Conservation (phyloP, 371 early-diverging fungal species). For the Phascolomyces articulosus region DNA sequence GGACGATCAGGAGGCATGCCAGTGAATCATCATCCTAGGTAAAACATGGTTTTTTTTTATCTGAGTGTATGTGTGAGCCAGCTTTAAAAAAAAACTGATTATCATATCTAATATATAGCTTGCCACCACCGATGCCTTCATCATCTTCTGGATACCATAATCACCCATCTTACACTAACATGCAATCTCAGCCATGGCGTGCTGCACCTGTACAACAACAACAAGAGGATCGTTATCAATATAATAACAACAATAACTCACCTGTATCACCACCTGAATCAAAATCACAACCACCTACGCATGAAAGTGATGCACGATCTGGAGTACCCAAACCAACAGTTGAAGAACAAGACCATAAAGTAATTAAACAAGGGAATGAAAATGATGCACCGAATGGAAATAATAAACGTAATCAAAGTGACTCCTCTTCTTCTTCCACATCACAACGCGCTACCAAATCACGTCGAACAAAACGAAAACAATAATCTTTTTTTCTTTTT, state of each 20-base stretch:
- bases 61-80: too few relatives aligned
- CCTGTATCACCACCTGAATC: not conserved
- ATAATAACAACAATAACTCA: not conserved
- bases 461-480: not conserved
- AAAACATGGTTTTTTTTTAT: not conserved
- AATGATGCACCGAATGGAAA: not conserved
- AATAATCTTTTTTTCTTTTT: not conserved
- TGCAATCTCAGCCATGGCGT: not conserved
- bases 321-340: not conserved
- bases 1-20: not conserved
- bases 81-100: too few relatives aligned
- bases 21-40: not conserved
- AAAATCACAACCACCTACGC: not conserved
- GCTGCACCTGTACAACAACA: not conserved
- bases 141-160: slow-evolving; percentile 1
- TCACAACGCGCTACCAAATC: not conserved
- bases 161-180: not conserved
- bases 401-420: not conserved
- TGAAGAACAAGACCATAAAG: not conserved
- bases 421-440: not conserved
- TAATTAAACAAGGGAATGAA: not conserved
- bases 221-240: not conserved
- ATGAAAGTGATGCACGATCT: not conserved
- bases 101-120: too few relatives aligned
- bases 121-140: slow-evolving; percentile 1